These are phyloP conservation scores for Boletus rufocinnamomeus DNA, from an alignment of 768 basidiomycete genomes.

Conservation along the genomic window DNA sequence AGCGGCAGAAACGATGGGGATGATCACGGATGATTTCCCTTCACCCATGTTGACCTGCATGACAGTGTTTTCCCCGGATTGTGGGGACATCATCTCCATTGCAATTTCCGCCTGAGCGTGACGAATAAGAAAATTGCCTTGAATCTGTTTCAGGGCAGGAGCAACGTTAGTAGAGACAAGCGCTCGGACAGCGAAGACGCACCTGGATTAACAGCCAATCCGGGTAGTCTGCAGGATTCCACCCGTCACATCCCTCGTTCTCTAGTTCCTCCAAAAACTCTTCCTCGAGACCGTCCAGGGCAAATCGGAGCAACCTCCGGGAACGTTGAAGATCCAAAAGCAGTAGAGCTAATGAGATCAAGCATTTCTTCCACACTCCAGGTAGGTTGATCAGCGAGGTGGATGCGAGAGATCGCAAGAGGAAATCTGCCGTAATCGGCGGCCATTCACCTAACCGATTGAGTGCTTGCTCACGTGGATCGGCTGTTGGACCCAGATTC, in stretches of 20 bases:
- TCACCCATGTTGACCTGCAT: slow-evolving; percentile 59
- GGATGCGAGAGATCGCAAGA: background rate
- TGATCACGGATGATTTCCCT: slow-evolving; percentile 48
- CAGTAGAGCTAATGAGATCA: slow-evolving; percentile 31
- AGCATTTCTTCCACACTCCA: slow-evolving; percentile 28
- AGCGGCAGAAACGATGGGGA: slow-evolving; percentile 42
- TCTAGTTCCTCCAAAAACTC: slow-evolving; percentile 32
- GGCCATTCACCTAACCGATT: slow-evolving; percentile 35
- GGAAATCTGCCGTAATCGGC: slow-evolving; percentile 7
- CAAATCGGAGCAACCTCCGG: slow-evolving; percentile 16
- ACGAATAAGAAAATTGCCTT: slow-evolving; percentile 21
- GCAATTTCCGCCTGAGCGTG: slow-evolving; percentile 42
- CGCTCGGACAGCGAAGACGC: background rate
- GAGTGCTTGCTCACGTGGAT: slow-evolving; percentile 7
- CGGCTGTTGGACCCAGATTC: slow-evolving; percentile 12
- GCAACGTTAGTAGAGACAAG: background rate
- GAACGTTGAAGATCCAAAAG: slow-evolving; percentile 19
- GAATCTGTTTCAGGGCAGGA: slow-evolving; percentile 34
- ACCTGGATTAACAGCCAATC: slow-evolving; percentile 50
- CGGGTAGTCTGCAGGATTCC: slow-evolving; percentile 21
- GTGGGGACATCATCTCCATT: slow-evolving; percentile 45
- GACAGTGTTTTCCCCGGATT: slow-evolving; percentile 34
- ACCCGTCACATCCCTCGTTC: slow-evolving; percentile 20
- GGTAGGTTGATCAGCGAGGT: slow-evolving; percentile 10
- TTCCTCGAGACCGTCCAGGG: slow-evolving; percentile 20